Evolutionary conservation across 2,329 filamentous ascomycete species (phyloP).

Genomic region (Rhynchosporium agropyri): DNA sequence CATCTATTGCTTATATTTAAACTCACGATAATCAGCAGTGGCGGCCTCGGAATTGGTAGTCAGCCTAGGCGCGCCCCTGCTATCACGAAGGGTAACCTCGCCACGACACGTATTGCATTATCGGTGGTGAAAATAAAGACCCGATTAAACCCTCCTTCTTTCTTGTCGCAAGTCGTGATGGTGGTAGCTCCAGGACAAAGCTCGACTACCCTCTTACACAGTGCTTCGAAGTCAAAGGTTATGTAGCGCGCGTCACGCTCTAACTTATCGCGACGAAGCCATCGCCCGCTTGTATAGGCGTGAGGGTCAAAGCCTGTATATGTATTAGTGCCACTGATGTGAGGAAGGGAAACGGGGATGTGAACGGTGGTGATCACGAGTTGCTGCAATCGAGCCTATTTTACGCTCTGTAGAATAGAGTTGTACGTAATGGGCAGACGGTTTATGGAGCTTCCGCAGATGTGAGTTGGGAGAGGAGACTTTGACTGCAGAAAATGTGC

Average conservation of each 20-base stretch:
- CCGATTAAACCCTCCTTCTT: conserved; percentile 49
- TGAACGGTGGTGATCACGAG: conserved; percentile 2
- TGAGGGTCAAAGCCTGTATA: conserved; percentile 34
- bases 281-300: conserved; percentile 44
- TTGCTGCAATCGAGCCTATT: conserved; percentile 7
- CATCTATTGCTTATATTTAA: conserved; percentile 24
- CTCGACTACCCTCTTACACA: conserved; percentile 44
- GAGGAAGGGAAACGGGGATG: conserved; percentile 3
- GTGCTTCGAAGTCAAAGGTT: conserved; percentile 46
- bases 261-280: conserved; percentile 45
- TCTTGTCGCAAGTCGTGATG: conserved; percentile 46
- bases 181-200: conserved; percentile 43
- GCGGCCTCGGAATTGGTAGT: conserved; percentile 50
- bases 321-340: conserved; percentile 11
- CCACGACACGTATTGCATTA: conserved; percentile 45
- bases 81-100: conserved; percentile 46
- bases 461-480: not conserved
- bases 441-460: not conserved
- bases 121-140: conserved; percentile 48
- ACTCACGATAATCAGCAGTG: conserved; percentile 47
- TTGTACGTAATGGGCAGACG: not conserved
- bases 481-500: conserved; percentile 6
- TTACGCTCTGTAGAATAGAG: conserved; percentile 7
- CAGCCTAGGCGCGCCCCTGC: conserved; percentile 44
- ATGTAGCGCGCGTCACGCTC: conserved; percentile 45